Base-by-base conservation (phyloP, 768 basidiomycete species). In the Kwoniella mangroviensis region DNA sequence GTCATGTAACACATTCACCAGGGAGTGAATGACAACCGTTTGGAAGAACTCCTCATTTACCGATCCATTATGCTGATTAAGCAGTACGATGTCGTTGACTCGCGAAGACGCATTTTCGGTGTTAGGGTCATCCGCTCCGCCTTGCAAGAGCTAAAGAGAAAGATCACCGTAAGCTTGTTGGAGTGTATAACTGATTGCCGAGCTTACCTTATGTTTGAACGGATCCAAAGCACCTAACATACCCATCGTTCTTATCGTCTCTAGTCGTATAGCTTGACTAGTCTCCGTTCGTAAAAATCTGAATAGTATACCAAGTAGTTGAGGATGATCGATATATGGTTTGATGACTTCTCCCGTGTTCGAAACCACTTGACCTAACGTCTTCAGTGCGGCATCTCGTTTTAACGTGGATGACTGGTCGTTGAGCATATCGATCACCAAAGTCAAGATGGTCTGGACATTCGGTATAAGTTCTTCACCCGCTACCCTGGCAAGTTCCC, bases 221-320 rank as follows among this genome's bases (percentile, higher is more conserved):
- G 97, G 97, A 82, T 99, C 97, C 40, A 98, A 84, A 6, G 97
- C 97, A 58, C 97, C 97, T 19, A 99, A 87, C 61, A 98, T 93
- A 71, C 97, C 97, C 69, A 99, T 87, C 3, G 97, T 95, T 80
- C 95, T 92, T 65, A 98, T 91, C 17, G 96, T 91, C 74, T 98
- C 96, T 40, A 96, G 87, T 55, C 92, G 86, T 12, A 94, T 90
- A 13, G 85, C 84, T 49, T 80, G 79, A 54, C 71, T 74, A 11
- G 79, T 89, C 76, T 99, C 97, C 26, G 92, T 91, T 80, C 91
- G 88, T 69, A 98, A 83, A 76, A 98, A 91, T 70, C 91, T 87
- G 69, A 92, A 91, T 24, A 98, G 85, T 22, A 94, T 86, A 22
- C 89, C 90, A n/a, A 98, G 84, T 2, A 99, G 87, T 73, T 94